These are phyloP conservation scores for Saccharomycopsis sp. DNA, from an alignment of 805 yeast genomes.

Conservation along the genomic window DNA sequence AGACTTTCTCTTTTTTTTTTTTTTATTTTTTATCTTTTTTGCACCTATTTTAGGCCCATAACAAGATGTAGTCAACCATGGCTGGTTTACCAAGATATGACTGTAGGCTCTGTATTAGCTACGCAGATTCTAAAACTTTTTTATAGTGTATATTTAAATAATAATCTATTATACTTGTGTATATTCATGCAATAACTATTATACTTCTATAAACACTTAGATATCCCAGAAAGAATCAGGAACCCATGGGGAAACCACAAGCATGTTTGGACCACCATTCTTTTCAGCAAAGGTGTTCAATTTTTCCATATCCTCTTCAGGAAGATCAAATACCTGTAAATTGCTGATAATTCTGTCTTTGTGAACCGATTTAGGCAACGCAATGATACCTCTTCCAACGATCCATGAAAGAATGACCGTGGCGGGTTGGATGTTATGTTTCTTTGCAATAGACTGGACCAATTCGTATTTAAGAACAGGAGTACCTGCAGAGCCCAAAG, in stretches of 20 bases:
- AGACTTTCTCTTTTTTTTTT: neutral
- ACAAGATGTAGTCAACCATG: no score
- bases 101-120: no score
- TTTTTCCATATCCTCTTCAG: slow-evolving; percentile 36
- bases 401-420: slow-evolving; percentile 42
- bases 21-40: neutral
- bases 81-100: no score
- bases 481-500: slow-evolving; percentile 55
- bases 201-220: neutral
- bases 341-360: slow-evolving; percentile 49
- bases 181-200: neutral
- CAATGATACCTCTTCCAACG: slow-evolving; percentile 37
- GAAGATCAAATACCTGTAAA: slow-evolving; percentile 32
- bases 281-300: slow-evolving; percentile 30
- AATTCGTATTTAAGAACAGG: slow-evolving; percentile 42
- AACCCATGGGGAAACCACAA: slow-evolving; percentile 5
- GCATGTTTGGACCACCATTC: slow-evolving; percentile 1
- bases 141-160: neutral
- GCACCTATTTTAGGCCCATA: no score
- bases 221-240: slow-evolving; percentile 11
- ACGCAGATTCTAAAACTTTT: no score
- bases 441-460: slow-evolving; percentile 38
- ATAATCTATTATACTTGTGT: no score
- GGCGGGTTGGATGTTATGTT: slow-evolving; percentile 35
- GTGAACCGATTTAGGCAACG: slow-evolving; percentile 67